phyloP scores from a whole-genome alignment of 148 eudicot genomes.

The Rhododendron williamsianum region DNA sequence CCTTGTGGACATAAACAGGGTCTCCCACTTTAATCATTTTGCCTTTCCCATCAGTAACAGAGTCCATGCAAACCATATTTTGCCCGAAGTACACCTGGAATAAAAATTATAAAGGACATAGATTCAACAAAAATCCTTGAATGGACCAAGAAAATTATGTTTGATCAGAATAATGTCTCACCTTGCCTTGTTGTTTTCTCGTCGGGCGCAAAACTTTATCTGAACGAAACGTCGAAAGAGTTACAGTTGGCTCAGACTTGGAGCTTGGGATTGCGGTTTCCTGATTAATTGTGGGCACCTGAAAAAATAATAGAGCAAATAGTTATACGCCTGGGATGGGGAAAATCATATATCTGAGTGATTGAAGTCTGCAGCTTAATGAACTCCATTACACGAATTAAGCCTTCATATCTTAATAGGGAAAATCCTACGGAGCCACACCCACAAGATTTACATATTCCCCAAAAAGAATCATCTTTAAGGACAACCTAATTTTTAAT shows the following conservation, averaged over 20 bases:
- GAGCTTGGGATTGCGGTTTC: constrained; percentile 47
- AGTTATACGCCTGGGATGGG: neutral
- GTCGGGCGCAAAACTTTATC: constrained; percentile 61
- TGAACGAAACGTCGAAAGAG: constrained; percentile 56
- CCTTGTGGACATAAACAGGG: constrained; percentile 47
- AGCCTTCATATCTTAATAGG: neutral
- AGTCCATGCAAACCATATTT: constrained; percentile 63
- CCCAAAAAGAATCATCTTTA: neutral
- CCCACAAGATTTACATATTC: too few relatives aligned
- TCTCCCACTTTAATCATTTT: constrained; percentile 63
- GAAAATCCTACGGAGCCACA: neutral
- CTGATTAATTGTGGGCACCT: constrained; percentile 79
- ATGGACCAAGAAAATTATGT: neutral
- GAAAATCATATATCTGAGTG: neutral
- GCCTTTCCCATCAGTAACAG: constrained; percentile 35
- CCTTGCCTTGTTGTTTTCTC: constrained; percentile 64
- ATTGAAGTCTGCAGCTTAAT: too few relatives aligned
- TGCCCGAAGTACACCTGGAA: constrained; percentile 78
- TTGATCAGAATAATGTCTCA: constrained; percentile 11
- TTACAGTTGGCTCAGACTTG: constrained; percentile 48
- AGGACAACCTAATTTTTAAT: neutral
- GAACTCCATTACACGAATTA: neutral
- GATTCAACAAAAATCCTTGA: too few relatives aligned
- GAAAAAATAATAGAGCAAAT: constrained; percentile 7
- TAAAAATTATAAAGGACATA: neutral